Evolutionary conservation across 169 alveolate genomes (phyloP), one percentile per base, ranked within the genome.

Genomic region (Eimeria necatrix): DNA sequence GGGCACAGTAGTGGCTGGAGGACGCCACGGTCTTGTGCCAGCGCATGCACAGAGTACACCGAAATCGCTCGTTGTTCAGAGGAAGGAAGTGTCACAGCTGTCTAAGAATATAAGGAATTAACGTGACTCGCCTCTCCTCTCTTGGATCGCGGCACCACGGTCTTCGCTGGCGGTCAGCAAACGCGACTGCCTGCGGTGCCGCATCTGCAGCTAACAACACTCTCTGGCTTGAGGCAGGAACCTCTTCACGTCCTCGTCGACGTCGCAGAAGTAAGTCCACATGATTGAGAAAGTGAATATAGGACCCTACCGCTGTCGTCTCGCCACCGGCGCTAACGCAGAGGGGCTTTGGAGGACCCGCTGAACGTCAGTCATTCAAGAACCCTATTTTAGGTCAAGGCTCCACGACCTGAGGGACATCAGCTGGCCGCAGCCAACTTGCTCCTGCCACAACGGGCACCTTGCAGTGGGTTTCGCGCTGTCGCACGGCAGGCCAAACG

Each of bases 1-100:
- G n/a, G 78, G 32, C n/a, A 68, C 78, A 7, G 41, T 68, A n/a
- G 78, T 68, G 78, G 78, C 78, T 68, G 78, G 78, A 14, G 32
- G 68, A 56, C 68, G 68, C 68, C 12, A 56, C 22, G 5, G 78
- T 24, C 78, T n/a, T n/a, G n/a, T n/a, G n/a, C 12, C 46, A 3
- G 78, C n/a, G 78, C 78, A 68, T 68, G 78, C 78, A 68, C 12
- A 68, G 78, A 68, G 12, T 14, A 56, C 78, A 14, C 41, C 0
- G 41, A 32, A 32, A 32, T 32, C 41, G 41, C 41, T 32, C 41
- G 41, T 32, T 32, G 41, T 32, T 32, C 41, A 32, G 41, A 32
- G 41, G 41, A 32, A 32, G 41, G 41, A 32, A 32, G 41, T 32
- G 41, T 32, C 41, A 61, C 18, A 61, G 74, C 9, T 14, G 18